Conservation (phyloP, 352 stramenopile species). For the Globisporangium lucens region DNA sequence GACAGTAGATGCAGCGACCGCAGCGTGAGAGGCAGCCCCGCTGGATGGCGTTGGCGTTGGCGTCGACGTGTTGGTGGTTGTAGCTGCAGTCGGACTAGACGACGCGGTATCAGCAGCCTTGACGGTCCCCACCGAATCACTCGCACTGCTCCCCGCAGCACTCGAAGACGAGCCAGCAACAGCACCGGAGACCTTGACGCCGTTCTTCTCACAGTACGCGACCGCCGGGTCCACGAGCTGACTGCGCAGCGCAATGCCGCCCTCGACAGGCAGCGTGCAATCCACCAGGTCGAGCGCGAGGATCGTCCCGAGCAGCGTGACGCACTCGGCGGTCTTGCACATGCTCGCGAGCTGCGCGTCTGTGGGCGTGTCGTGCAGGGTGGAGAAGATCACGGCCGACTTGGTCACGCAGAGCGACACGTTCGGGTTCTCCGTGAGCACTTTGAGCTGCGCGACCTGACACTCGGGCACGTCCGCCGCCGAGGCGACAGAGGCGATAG, state of each 20-base stretch:
- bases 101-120: slow-evolving; percentile 9
- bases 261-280: slow-evolving; percentile 32
- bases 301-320: slow-evolving; percentile 32
- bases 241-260: slow-evolving; percentile 36
- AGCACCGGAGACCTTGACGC: slow-evolving; percentile 13
- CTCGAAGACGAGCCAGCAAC: slow-evolving; percentile 1
- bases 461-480: slow-evolving; percentile 2
- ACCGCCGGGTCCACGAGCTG: slow-evolving; percentile 40
- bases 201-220: slow-evolving; percentile 29
- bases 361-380: slow-evolving; percentile 7
- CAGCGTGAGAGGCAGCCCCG: not conserved
- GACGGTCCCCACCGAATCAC: slow-evolving; percentile 7
- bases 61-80: not conserved
- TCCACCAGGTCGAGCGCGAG: slow-evolving; percentile 30
- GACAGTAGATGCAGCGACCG: not conserved
- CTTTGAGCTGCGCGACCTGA: slow-evolving; percentile 1
- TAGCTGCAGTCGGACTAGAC: not conserved
- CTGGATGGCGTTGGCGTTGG: slow-evolving; percentile 2
- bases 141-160: not conserved
- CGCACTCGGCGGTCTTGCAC: slow-evolving; percentile 27
- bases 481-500: not conserved
- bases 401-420: slow-evolving; percentile 8
- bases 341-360: slow-evolving; percentile 21
- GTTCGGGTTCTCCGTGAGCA: slow-evolving; percentile 10
- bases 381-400: slow-evolving; percentile 10